Conservation (phyloP, 352 stramenopile genomes). For the Pythium angustatum region DNA sequence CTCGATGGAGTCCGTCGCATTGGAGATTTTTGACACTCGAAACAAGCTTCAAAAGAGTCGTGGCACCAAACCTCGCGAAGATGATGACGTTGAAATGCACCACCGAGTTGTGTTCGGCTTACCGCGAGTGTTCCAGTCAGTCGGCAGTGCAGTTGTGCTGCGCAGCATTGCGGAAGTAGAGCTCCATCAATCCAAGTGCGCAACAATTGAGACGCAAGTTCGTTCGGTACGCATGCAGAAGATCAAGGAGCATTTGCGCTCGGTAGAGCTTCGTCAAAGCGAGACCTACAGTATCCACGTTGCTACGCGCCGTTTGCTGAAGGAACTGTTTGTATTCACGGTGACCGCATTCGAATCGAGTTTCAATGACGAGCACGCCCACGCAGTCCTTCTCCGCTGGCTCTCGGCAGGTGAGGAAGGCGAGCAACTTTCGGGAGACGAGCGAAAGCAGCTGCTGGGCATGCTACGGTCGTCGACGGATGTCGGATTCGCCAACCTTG, state of each 20-base stretch:
- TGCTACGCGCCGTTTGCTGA: conserved; percentile 12
- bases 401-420: background rate
- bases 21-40: conserved; percentile 75
- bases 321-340: conserved; percentile 31
- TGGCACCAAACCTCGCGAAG: conserved; percentile 4
- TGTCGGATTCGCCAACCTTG: conserved; percentile 15
- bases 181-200: conserved; percentile 31
- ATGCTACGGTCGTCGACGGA: conserved; percentile 25
- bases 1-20: conserved; percentile 63
- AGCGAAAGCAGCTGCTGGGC: conserved; percentile 22
- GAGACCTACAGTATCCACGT: background rate
- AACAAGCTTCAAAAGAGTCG: conserved; percentile 39
- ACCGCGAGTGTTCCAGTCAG: conserved; percentile 33
- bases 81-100: conserved; percentile 26
- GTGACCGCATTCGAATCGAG: conserved; percentile 23
- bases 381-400: conserved; percentile 15
- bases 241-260: conserved; percentile 33
- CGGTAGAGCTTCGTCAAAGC: background rate
- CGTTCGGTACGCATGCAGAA: conserved; percentile 32
- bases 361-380: conserved; percentile 1
- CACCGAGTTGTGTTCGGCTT: conserved; percentile 27
- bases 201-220: conserved; percentile 35
- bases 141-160: conserved; percentile 25
- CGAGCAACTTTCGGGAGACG: conserved; percentile 2
- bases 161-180: conserved; percentile 31